Evolutionary conservation across 129 eudicot species (phyloP).

Genomic region (Logfia minima): DNA sequence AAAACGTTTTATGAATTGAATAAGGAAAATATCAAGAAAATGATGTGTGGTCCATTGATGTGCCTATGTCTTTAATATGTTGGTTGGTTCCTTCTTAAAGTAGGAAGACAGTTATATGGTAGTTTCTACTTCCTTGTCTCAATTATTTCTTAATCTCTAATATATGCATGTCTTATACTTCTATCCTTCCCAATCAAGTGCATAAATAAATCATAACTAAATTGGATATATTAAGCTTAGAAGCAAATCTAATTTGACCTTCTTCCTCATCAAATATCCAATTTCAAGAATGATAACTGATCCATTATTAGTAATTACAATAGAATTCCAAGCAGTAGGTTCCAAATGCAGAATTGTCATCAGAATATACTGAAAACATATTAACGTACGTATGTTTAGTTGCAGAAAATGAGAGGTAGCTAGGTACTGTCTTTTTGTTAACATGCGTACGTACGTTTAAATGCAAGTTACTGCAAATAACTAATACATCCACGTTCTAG

Average conservation of each 20-base stretch:
- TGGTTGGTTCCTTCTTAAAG: slow-evolving; percentile 48
- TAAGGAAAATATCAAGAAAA: slow-evolving; percentile 32
- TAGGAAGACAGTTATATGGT: slow-evolving; percentile 38
- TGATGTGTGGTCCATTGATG: slow-evolving; percentile 47
- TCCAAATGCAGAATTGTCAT: neutral
- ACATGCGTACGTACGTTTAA: too few species aligned
- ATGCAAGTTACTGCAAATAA: too few species aligned
- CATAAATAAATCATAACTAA: neutral
- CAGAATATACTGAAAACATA: neutral
- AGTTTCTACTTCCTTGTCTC: slow-evolving; percentile 46
- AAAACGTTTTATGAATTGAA: slow-evolving; percentile 37
- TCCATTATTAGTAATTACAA: neutral
- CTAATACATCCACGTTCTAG: too few species aligned
- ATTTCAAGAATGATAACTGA: slow-evolving; percentile 5
- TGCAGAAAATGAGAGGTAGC: too few species aligned
- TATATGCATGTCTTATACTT: neutral
- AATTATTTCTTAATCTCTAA: slow-evolving; percentile 4
- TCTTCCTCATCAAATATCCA: neutral
- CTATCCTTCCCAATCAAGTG: slow-evolving; percentile 2
- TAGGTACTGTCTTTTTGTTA: too few species aligned
- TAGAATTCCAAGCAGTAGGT: neutral
- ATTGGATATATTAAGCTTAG: neutral
- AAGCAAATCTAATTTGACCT: neutral
- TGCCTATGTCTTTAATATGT: slow-evolving; percentile 40
- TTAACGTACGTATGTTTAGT: neutral